Percentiles rank a stretch among this genome's conserved stretches.
Evolutionary conservation across 1,284 basidiomycete genomes (phyloP).

Genomic region (Taiwanofungus camphoratus): DNA sequence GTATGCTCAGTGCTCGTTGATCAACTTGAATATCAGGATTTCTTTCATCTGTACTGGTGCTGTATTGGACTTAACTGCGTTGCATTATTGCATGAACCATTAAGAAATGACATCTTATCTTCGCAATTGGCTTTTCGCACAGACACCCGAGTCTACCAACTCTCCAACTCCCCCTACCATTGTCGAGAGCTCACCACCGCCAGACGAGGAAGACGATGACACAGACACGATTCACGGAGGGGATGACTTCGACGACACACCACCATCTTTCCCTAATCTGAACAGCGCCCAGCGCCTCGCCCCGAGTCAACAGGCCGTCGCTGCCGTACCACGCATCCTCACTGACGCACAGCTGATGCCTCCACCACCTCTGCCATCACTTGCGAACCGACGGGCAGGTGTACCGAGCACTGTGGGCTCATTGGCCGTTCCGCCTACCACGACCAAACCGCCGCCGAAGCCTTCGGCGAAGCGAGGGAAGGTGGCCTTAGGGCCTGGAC

Average conservation of each 20-base stretch:
- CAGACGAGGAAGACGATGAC: slow-evolving; percentile 42
- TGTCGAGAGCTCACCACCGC: slow-evolving; percentile 34
- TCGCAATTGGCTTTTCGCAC: slow-evolving; percentile 25
- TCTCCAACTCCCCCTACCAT: slow-evolving; percentile 17
- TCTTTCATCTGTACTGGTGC: no score
- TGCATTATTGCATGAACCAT: no score
- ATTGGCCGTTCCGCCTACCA: slow-evolving; percentile 54
- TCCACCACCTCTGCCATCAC: slow-evolving; percentile 54
- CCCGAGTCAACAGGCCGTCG: slow-evolving; percentile 10
- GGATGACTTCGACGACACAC: slow-evolving; percentile 60
- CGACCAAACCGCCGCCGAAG: slow-evolving; percentile 49
- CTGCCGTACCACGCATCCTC: slow-evolving; percentile 37
- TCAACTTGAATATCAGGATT: no score
- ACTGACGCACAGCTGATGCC: slow-evolving; percentile 62
- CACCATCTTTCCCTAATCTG: slow-evolving; percentile 80
- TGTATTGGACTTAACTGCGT: no score
- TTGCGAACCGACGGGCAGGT: slow-evolving; percentile 40
- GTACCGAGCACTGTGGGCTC: slow-evolving; percentile 35
- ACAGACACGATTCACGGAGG: slow-evolving; percentile 41
- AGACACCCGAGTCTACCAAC: slow-evolving; percentile 9
- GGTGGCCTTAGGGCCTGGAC: slow-evolving; percentile 88
- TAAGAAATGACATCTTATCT: slow-evolving; percentile 30
- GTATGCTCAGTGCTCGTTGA: no score
- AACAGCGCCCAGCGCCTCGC: slow-evolving; percentile 74
- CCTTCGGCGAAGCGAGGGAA: slow-evolving; percentile 62